Evolutionary conservation across 352 stramenopile genomes (phyloP), one percentile per base, ranked within the genome.

Genomic region (Globisporangium canariense): DNA sequence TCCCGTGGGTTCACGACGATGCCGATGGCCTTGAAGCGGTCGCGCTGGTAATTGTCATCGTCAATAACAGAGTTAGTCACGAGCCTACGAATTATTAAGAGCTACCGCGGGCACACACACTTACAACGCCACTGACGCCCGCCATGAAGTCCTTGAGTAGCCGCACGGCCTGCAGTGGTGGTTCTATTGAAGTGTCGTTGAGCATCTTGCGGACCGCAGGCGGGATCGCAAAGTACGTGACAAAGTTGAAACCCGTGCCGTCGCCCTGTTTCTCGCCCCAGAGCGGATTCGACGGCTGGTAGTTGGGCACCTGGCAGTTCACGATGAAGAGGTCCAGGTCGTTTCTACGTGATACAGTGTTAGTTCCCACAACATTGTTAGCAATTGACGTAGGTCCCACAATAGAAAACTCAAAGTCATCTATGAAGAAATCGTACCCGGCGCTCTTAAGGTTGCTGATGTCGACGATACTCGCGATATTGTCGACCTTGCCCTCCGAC

Each of bases 291-390:
- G 83, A 87, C 10, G 85, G 85, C 43, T 89, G 75, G 40, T 94
- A 94, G 41, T 77, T 88, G n/a, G 85, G 85, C 25, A 94, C 85
- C 75, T 94, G 85, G 52, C 83, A 94, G 60, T 92, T 94, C 20
- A 94, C 81, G 32, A 94, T 83, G 52, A 94, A 85, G 6, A 94
- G 63, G 52, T 94, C 85, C 14, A 88, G 58, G 4, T 71, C 57
- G 28, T 55, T 65, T 43, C 71, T 81, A 46, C 3, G n/a, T 18
- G 22, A 10, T 2, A 55, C 5, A 65, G n/a, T 16, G 50, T 1
- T 41, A 6, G 9, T 49, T 49, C 18, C 5, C 40, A 60, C 22
- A 60, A 32, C n/a, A 25, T 22, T 22, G 43, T 49, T 20, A 49
- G 16, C 43, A 49, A 10, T 22, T n/a, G 46, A 30, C 16, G 4